These are phyloP conservation scores for Smithsoniella earleae DNA, from an alignment of 163 green algal species.

Conservation along the genomic window DNA sequence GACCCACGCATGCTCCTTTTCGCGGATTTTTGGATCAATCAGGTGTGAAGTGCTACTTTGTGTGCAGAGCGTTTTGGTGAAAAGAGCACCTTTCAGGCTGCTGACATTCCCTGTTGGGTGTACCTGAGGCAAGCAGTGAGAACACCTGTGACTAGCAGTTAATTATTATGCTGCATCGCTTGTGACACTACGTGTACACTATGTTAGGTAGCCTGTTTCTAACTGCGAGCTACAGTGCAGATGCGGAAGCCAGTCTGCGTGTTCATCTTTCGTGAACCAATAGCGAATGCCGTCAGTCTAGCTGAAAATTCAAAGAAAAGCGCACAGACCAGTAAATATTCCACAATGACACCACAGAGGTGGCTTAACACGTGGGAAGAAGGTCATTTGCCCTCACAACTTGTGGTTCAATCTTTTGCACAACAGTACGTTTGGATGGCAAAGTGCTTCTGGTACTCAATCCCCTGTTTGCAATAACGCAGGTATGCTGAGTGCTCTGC, in stretches of 20 bases:
- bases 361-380: slow-evolving; percentile 21
- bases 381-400: not conserved
- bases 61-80: no score
- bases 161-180: no score
- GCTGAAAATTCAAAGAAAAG: slow-evolving; percentile 29
- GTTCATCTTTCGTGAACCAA: slow-evolving; percentile 13
- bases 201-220: no score
- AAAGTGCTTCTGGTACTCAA: no score
- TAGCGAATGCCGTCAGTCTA: not conserved
- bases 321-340: not conserved
- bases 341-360: not conserved
- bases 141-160: no score
- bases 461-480: no score
- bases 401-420: no score
- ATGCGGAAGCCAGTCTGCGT: slow-evolving; percentile 16
- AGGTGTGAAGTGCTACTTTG: no score
- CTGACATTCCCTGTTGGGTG: not conserved
- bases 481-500: slow-evolving; percentile 21
- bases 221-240: slow-evolving; percentile 4
- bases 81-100: no score
- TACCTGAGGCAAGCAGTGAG: slow-evolving; percentile 5
- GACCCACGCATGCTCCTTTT: slow-evolving; percentile 29
- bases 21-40: slow-evolving; percentile 14
- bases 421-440: no score
- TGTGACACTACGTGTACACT: no score